Evolutionary conservation across 2,329 filamentous ascomycete species (phyloP), one percentile per base, ranked within the genome.

Genomic region (Periconia sp.): DNA sequence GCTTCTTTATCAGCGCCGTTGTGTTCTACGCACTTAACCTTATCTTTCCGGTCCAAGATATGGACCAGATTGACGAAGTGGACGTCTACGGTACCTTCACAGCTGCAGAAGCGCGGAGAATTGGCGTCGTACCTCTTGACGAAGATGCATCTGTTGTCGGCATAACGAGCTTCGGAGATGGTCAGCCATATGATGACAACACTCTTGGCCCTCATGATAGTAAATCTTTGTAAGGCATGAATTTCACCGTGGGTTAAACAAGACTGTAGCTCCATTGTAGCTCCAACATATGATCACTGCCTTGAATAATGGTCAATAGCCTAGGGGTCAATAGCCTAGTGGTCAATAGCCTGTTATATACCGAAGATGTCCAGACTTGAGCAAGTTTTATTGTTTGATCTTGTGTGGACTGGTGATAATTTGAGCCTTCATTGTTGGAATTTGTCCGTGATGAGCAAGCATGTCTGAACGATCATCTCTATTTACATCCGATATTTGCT

Each of bases 31-130:
- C 46, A 2, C 37, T 68, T 3, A 78, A 76, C 41, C 46, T 65
- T 12, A 11, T 72, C 13, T 78, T 73, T 33, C 74, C 75, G 0
- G 60, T 71, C 2, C 28, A 39, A 1, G 67, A 70, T 7, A 59
- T 73, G 54, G 74, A 72, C 12, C 67, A 74, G 40, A 73, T 69
- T 25, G 76, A 79, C 36, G 59, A 70, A 4, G 52, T 70, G 6
- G 75, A 78, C 46, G 36, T 71, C 10, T 78, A 73, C 39, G 73
- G 70, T 15, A 77, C 74, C 0, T 78, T 78, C 41, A 76, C 73
- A 0, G 43, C 58, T 1, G 56, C 60, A 9, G 75, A 78, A 56
- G 74, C 74, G 15, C 63, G 56, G 4, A 71, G 66, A 36, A 44
- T 74, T 23, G 70, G 72, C 4, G 56, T 76, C n/a, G 43, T 60